Percentiles rank a stretch among this genome's conserved stretches.
phyloP scores from a whole-genome alignment of 2,329 filamentous ascomycete genomes.

The Ophiostoma piceae region DNA sequence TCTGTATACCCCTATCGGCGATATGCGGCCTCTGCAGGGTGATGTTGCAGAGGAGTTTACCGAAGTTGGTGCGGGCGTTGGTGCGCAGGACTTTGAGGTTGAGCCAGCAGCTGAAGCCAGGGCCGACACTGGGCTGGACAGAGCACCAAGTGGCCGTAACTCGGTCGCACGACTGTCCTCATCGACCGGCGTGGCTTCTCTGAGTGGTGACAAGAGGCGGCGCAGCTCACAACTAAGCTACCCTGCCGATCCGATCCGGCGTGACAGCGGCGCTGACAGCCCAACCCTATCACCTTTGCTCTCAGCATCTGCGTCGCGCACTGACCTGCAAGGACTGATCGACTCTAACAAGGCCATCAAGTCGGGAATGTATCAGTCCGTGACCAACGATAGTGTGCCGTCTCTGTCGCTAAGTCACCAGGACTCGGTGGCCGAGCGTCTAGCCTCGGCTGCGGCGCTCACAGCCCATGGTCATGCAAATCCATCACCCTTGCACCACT shows the following conservation, averaged over 20 bases:
- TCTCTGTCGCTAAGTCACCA: constrained; percentile 50
- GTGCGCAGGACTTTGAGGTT: neutral
- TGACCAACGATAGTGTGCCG: constrained; percentile 54
- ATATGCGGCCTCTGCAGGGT: neutral
- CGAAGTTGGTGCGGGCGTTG: neutral
- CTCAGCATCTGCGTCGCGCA: constrained; percentile 42
- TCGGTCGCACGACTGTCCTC: constrained; percentile 6
- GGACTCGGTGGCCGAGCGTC: constrained; percentile 42
- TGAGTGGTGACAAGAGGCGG: constrained; percentile 36
- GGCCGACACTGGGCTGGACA: neutral
- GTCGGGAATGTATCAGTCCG: constrained; percentile 49
- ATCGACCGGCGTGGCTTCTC: constrained; percentile 39
- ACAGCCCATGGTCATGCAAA: neutral
- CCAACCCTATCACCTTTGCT: constrained; percentile 55
- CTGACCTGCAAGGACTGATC: constrained; percentile 56
- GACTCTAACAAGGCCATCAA: constrained; percentile 56
- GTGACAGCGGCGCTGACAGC: constrained; percentile 49
- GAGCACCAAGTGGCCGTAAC: neutral
- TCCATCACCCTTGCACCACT: constrained; percentile 14
- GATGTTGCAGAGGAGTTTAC: neutral
- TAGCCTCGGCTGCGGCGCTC: neutral
- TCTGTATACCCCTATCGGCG: constrained; percentile 45
- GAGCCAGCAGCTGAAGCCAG: neutral
- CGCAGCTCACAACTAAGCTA: constrained; percentile 49
- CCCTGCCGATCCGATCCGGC: constrained; percentile 40